Conservation (phyloP, 2,329 filamentous ascomycete genomes). For the Diplodia intermedia region DNA sequence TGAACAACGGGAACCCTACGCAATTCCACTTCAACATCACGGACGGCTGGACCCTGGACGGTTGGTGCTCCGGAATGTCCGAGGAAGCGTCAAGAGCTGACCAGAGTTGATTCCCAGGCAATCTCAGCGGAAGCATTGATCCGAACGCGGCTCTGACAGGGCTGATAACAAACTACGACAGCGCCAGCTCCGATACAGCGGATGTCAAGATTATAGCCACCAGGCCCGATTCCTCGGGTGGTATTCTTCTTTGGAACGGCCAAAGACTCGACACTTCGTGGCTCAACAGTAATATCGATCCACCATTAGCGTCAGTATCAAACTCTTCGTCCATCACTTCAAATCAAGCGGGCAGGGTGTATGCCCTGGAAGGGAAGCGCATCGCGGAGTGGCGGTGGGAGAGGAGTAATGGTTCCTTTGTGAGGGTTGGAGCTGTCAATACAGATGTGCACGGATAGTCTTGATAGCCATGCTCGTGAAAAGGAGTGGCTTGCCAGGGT, state of each 20-base stretch:
- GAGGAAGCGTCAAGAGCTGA: not conserved
- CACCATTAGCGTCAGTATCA: constrained; percentile 1
- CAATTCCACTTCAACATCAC: constrained; percentile 23
- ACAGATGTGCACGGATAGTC: not conserved
- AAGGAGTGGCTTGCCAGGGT: too few relatives aligned
- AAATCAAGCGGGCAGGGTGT: constrained; percentile 7
- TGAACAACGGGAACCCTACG: constrained; percentile 18
- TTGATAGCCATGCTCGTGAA: too few relatives aligned
- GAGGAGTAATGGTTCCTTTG: constrained; percentile 11
- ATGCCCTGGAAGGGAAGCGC: not conserved
- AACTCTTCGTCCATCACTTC: constrained; percentile 10
- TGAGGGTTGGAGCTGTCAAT: constrained; percentile 1
- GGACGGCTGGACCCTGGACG: constrained; percentile 13
- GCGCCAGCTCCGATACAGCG: constrained; percentile 1
- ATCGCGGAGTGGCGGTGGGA: constrained; percentile 16
- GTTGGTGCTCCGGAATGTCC: not conserved
- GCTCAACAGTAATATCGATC: constrained; percentile 20
- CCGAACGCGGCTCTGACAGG: not conserved
- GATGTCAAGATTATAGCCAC: constrained; percentile 12
- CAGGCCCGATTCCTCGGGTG: constrained; percentile 7
- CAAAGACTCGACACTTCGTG: constrained; percentile 12
- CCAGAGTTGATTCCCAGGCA: not conserved
- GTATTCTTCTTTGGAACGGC: constrained; percentile 8
- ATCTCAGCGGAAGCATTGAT: not conserved
- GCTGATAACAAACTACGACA: constrained; percentile 26